A percentile compares a stretch with the other conserved stretches of the same genome.
These are phyloP conservation scores for Cercis canadensis DNA, from an alignment of 306 rosid species.

Conservation along the genomic window DNA sequence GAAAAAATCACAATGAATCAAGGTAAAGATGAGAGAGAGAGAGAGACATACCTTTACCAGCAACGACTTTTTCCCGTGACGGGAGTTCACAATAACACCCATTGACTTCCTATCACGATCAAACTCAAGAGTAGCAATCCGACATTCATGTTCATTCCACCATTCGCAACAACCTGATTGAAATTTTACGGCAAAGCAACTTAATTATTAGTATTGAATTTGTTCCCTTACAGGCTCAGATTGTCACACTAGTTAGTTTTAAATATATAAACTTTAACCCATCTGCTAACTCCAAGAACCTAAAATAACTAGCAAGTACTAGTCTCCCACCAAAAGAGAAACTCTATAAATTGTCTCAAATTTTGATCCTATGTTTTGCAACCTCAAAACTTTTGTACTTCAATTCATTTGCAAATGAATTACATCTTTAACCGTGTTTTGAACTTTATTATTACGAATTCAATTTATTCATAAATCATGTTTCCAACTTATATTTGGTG, in stretches of 20 bases:
- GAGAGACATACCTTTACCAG: conserved; percentile 61
- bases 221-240: neutral
- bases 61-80: conserved; percentile 52
- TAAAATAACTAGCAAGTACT: neutral
- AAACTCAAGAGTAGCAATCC: conserved; percentile 80
- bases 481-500: too few species aligned
- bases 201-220: neutral
- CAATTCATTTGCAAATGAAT: too few species aligned
- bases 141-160: conserved; percentile 51
- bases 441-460: too few species aligned
- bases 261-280: neutral
- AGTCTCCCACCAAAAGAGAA: neutral
- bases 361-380: neutral
- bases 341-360: neutral
- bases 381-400: too few species aligned
- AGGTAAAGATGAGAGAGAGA: neutral
- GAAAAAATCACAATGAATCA: too few species aligned
- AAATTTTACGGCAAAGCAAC: neutral
- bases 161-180: conserved; percentile 53
- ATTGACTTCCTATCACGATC: conserved; percentile 74
- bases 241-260: neutral
- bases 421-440: too few species aligned
- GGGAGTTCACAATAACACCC: conserved; percentile 63
- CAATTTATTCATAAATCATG: too few species aligned
- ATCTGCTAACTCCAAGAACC: conserved; percentile 4